Evolutionary conservation across 176 grass and related monocot genomes (phyloP), one percentile per base, ranked within the genome.

Genomic region (Oryza australiensis): DNA sequence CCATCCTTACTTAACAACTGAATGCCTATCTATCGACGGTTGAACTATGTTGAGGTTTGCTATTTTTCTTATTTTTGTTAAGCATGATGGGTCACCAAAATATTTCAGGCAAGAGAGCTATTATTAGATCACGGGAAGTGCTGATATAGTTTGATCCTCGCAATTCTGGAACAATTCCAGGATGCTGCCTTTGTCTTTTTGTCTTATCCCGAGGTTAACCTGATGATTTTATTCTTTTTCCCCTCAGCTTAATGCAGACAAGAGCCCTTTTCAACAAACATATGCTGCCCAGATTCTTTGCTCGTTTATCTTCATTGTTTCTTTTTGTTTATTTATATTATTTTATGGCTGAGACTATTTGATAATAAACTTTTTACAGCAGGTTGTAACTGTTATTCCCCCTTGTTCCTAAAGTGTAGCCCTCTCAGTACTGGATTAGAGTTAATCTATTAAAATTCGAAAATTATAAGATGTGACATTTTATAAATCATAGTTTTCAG

Each of bases 261-360:
- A 99, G 76, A 99, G 96, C 79, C 96, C 96, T 10, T 99, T 99
- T 84, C 96, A 99, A 73, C 82, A 93, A 26, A 99, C 93, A 2
- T 99, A 90, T 42, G 96, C 96, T 69, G 70, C 86, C n/a, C 96
- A 99, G 96, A 91, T 99, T 82, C 77, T n/a, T 85, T 46, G 6
- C 68, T 78, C 30, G 16, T 49, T 66, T 26, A 26, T 46, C 46
- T 49, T 49, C 41, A 2, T 76, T 64, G 10, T 24, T 46, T 46
- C 38, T 37, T 59, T 68, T 12, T 51, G 5, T 84, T 63, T 51
- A 62, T 45, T 78, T 53, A 78, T 28, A 10, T 43, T 76, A n/a
- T 77, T 20, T 16, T 74, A 66, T 74, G 38, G 33, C 49, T 41
- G 20, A 2, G 5, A 18, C 29, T 33, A 26, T 33, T 64, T 55